Base-by-base conservation (phyloP, 768 basidiomycete species). In the Glaciozyma martinii region DNA sequence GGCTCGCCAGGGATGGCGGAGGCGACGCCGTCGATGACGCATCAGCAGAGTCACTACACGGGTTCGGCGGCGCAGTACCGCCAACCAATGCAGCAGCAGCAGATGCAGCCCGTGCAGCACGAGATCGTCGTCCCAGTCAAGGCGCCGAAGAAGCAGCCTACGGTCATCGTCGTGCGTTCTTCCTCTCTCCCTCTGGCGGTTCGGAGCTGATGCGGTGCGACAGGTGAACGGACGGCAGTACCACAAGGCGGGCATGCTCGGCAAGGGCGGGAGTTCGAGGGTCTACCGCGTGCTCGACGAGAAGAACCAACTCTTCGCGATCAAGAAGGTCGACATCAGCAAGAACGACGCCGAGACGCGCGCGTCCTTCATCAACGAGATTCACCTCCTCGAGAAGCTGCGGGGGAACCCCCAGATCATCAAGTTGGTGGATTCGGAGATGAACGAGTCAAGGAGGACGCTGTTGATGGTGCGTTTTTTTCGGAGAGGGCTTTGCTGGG, bases 361-460 rank as follows among this genome's bases (percentile, higher is more conserved):
- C 79, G 84, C 81, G 60, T 87, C 90, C 19, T 99, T 94, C 77
- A 88, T 90, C 83, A 97, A 97, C 75, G 94, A 99, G 80, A 97
- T 98, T 65, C 84, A 86, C 16, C 79, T 99, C 56, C 81, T 99
- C 44, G 90, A 90, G 74, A 85, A 92, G n/a, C 80, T 99, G n/a
- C 85, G 86, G 43, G 95, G 94, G 37, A 94, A 97, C 75, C 85
- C 84, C 59, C 82, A 91, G 54, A 93, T 99, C 71, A 97, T 99
- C 70, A 82, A 88, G 61, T 77, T 99, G 57, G 83, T 92, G 69
- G 94, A 97, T 73, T 88, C 88, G 63, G 93, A 97, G 77, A 83
- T 93, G 44, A 88, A 86, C 72, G 86, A 86, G 23, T 84, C 81
- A 68, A 89, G 86, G 73, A 87, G 86, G 0, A 29, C 16, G 57